Base-by-base conservation (phyloP, 257 asterid species). In the Penstemon barbatus region DNA sequence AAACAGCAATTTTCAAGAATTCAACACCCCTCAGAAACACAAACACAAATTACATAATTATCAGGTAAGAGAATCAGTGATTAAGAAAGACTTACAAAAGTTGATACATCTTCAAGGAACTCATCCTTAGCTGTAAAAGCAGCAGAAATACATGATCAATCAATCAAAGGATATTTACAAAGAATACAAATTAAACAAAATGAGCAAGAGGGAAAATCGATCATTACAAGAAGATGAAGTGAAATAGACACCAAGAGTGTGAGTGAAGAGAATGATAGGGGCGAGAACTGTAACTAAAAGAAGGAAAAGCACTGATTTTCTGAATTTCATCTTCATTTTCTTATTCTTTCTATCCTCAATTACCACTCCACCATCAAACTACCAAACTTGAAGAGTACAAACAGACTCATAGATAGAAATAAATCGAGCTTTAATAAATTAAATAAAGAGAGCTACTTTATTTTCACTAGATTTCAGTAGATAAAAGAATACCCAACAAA, bases 281-380 rank as follows among this genome's bases (percentile, higher is more conserved):
- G 96, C 89, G 58, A 88, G 64, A 81, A 92, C 98, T 12, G 97
- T 86, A 39, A 86, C 83, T 71, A 83, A 54, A 73, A 92, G 84
- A 76, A 89, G 74, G 64, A 84, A 74, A 74, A 92, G 18, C 73
- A 84, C 92, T 15, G 89, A 77, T 68, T 78, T 81, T 59, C 93
- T 80, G 64, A 85, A 62, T 81, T 75, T 89, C 84, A 84, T 71
- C 79, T 78, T 84, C 89, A 79, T 77, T 48, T 49, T 9, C 51
- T 15, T 51, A 55, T 8, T 54, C 43, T 12, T 43, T 61, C 37
- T 40, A 12, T 40, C 51, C 50, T 62, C 43, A 64, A 36, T 25
- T 25, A 51, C 7, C 13, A 10, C 52, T 53, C 61, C 2, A 37
- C 41, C 37, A 45, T 58, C 65, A 61, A 66, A 8, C 51, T 1